Evolutionary conservation across 805 yeast genomes (phyloP), one percentile per base, ranked within the genome.

Genomic region (Kregervanrija delftensis): DNA sequence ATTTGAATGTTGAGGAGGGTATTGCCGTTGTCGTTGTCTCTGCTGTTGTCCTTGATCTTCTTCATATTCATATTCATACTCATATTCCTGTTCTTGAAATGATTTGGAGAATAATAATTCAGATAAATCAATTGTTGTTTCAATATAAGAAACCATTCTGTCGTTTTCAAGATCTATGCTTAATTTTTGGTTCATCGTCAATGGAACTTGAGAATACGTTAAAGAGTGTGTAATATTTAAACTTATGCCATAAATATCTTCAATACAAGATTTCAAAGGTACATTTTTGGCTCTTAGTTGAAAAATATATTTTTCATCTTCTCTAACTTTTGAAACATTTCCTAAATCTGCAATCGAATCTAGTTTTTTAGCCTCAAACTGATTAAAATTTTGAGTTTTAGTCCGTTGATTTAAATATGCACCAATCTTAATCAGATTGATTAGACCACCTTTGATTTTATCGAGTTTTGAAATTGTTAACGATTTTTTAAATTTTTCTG

Each of bases 81-180:
- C n/a, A 13, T n/a, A 17, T 30, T 22, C 3, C 12, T 10, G 12
- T 13, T 17, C n/a, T 37, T 10, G 47, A 39, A 8, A 41, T 13
- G 8, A 37, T 30, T 34, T 39, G 5, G 45, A 41, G 13, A 15
- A 40, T 14, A 56, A 14, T 30, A 53, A 47, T 9, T 49, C 49
- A 11, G 56, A 35, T 3, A 60, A 35, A 37, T 59, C 59, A 16
- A 63, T 28, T 3, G 51, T 22, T 34, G 50, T 49, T 32, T 58
- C 63, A 34, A 53, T 55, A 36, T 53, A 62, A 1, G 66, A 49
- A 16, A 59, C 58, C 54, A 60, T 50, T 40, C 54, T 50, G 44
- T 61, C 61, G 36, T 44, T 44, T 11, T 56, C 61, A 11, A 59
- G 40, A 44, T 61, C 57, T 11, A 60, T 44, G 16, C 46, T 31